These are phyloP conservation scores for Colletotrichum sp. DNA, from an alignment of 2,329 filamentous ascomycete genomes.

Conservation along the genomic window DNA sequence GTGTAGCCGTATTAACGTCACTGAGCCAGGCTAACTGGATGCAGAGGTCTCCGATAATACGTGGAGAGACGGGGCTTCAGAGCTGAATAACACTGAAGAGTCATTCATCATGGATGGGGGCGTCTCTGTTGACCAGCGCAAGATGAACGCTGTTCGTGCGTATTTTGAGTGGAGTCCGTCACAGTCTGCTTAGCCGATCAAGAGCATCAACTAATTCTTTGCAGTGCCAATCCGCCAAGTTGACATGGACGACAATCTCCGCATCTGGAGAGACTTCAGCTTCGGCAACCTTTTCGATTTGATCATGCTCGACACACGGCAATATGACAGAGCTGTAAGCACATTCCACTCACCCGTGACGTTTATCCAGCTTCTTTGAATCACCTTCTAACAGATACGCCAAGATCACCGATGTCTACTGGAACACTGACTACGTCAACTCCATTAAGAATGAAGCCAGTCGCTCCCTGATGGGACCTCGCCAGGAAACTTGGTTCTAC, in stretches of 20 bases:
- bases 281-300: slow-evolving; percentile 70
- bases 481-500: slow-evolving; percentile 79
- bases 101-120: slow-evolving; percentile 64
- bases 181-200: too few species aligned
- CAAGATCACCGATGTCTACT: slow-evolving; percentile 41
- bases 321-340: slow-evolving; percentile 60
- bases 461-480: slow-evolving; percentile 71
- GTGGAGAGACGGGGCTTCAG: slow-evolving; percentile 64
- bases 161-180: slow-evolving; percentile 66
- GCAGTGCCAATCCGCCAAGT: slow-evolving; percentile 47
- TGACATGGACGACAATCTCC: slow-evolving; percentile 71
- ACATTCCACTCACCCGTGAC: not conserved
- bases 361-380: not conserved
- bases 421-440: slow-evolving; percentile 67
- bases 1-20: slow-evolving; percentile 28
- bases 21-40: slow-evolving; percentile 23
- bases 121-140: slow-evolving; percentile 73
- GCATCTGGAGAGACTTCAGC: slow-evolving; percentile 70
- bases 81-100: slow-evolving; percentile 69
- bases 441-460: slow-evolving; percentile 68
- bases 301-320: slow-evolving; percentile 71
- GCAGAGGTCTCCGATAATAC: slow-evolving; percentile 64
- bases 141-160: slow-evolving; percentile 74
- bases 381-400: not conserved
- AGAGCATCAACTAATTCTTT: not conserved